Conservation (phyloP, 192 early-diverging fungal species). For the Chytriomyces sp. region DNA sequence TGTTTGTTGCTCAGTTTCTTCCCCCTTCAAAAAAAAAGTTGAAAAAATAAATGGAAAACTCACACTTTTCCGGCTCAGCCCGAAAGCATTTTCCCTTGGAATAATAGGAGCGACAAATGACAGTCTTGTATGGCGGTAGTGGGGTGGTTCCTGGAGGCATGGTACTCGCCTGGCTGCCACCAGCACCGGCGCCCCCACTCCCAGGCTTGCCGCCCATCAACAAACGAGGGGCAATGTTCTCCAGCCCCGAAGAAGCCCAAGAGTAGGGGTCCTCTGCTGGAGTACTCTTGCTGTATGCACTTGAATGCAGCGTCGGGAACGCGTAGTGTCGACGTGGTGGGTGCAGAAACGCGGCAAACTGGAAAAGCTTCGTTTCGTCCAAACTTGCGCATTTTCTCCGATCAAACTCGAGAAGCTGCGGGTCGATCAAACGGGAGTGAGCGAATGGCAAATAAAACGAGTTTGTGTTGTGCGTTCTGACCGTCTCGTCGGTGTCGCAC, state of each 20-base stretch:
- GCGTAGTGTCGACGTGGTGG: not conserved
- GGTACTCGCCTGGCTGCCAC: not conserved
- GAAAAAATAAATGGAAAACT: not conserved
- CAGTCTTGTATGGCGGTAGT: conserved; percentile 33
- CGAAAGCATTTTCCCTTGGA: conserved; percentile 30
- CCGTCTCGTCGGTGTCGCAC: conserved; percentile 18
- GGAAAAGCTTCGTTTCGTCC: not conserved
- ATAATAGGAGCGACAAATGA: conserved; percentile 29
- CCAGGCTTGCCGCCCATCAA: not conserved
- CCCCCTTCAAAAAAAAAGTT: too few relatives aligned
- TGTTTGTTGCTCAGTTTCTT: not conserved
- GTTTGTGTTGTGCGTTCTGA: not conserved
- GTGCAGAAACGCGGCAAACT: not conserved
- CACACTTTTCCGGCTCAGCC: conserved; percentile 24
- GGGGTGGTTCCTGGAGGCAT: not conserved
- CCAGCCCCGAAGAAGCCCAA: not conserved
- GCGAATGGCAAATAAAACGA: not conserved
- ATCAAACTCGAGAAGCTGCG: not conserved
- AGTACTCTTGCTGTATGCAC: not conserved
- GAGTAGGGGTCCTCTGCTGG: not conserved
- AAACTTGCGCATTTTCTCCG: not conserved
- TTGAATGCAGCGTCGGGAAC: not conserved
- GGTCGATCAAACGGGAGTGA: not conserved
- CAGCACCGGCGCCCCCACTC: not conserved
- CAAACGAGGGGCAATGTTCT: conserved; percentile 20